These are phyloP conservation scores for Neurospora tetrasperma DNA, from an alignment of 495 filamentous ascomycete species.

Conservation along the genomic window DNA sequence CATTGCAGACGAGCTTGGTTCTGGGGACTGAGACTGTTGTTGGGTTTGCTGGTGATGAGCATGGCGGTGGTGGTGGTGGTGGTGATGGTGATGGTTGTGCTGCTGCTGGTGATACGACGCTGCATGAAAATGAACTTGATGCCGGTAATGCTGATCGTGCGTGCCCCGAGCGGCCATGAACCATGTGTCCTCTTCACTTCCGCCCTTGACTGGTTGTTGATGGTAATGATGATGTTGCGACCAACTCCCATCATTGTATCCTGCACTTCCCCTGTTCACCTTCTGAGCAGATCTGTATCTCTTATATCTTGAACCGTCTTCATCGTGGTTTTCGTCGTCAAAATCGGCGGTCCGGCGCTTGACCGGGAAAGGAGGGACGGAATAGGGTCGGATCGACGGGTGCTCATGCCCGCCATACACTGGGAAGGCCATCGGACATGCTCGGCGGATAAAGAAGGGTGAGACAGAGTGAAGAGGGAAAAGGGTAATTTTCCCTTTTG, in stretches of 20 bases:
- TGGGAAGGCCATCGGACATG: constrained; percentile 28
- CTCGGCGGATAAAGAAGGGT: constrained; percentile 7
- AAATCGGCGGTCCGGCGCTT: constrained; percentile 18
- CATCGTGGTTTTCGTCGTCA: constrained; percentile 10
- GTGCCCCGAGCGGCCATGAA: not conserved
- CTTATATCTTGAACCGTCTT: constrained; percentile 8
- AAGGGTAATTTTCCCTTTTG: not conserved
- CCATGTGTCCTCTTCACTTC: not conserved
- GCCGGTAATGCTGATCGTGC: not conserved
- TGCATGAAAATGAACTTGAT: not conserved
- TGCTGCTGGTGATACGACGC: not conserved
- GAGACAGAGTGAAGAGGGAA: not conserved
- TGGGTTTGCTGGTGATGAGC: not conserved
- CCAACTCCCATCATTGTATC: not conserved
- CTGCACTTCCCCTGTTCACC: not conserved
- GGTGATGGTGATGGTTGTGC: not conserved
- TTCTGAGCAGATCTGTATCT: not conserved
- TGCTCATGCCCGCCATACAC: constrained; percentile 21
- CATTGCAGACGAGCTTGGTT: constrained; percentile 10
- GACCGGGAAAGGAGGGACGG: constrained; percentile 10
- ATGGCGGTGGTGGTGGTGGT: not conserved
- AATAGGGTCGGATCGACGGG: constrained; percentile 14
- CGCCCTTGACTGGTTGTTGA: not conserved
- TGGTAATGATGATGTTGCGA: not conserved
- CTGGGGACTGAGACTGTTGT: constrained; percentile 4